Evolutionary conservation across 169 alveolate species (phyloP).

Genomic region (Plasmodium vinckei): DNA sequence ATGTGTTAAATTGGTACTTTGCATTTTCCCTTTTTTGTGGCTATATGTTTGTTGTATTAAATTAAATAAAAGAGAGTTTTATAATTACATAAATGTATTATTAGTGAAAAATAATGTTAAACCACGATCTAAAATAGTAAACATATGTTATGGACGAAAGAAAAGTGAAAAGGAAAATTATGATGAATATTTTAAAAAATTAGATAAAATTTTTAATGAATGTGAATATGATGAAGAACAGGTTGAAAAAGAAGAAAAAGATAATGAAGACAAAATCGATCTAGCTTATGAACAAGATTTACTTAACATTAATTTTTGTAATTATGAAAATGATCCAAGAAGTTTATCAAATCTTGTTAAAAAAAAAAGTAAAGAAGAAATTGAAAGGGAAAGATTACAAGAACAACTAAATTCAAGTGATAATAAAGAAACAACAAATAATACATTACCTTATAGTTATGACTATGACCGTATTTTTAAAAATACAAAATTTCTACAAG

Average conservation of each 20-base stretch:
- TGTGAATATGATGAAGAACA: constrained; percentile 47
- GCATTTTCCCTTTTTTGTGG: not conserved
- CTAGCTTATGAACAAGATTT: constrained; percentile 37
- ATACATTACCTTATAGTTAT: constrained; percentile 34
- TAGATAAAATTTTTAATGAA: constrained; percentile 64
- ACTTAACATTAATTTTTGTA: constrained; percentile 53
- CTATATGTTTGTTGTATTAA: not conserved
- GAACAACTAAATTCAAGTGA: not conserved
- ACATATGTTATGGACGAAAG: constrained; percentile 5
- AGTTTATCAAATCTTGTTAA: constrained; percentile 46
- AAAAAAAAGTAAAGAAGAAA: constrained; percentile 14
- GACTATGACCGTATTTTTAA: constrained; percentile 58
- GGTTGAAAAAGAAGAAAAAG: constrained; percentile 64
- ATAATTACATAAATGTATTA: constrained; percentile 4
- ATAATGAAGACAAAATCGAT: constrained; percentile 41
- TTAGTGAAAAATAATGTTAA: not conserved
- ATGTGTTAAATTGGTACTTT: not conserved
- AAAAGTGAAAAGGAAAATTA: constrained; percentile 38
- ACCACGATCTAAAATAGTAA: not conserved
- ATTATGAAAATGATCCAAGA: constrained; percentile 71
- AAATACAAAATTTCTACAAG: constrained; percentile 45
- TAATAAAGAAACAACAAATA: not conserved
- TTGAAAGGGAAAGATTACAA: not conserved
- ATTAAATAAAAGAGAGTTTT: not conserved
- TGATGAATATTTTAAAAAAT: constrained; percentile 53